Evolutionary conservation across 108 stramenopile genomes (phyloP), one percentile per base, ranked within the genome.

Genomic region (Aurantiochytrium sp.): DNA sequence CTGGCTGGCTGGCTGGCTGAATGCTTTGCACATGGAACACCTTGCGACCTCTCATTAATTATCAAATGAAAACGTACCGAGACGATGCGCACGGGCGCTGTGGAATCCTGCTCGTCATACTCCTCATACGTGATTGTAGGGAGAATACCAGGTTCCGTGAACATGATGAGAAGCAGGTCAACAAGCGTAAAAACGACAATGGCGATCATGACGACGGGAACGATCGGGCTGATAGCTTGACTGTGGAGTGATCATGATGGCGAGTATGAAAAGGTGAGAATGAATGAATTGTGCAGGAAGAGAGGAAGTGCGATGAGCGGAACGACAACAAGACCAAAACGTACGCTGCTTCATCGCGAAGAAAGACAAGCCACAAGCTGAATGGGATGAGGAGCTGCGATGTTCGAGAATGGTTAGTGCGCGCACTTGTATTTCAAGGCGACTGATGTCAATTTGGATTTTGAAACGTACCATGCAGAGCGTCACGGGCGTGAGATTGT

Each of bases 71-170:
- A 57, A 83, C 76, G 19, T 83, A 83, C 76, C n/a, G 76, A 83
- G n/a, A 83, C 51, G 49, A 83, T 83, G 45, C 76, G 76, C 19
- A 53, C 45, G 18, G 76, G 76, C 6, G 49, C 10, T 19, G 44
- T 53, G n/a, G 49, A 45, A 23, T 83, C 51, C 51, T 53, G 43
- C 28, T 83, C 76, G 45, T 83, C 23, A 23, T 83, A 83, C 23
- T 83, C 76, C 49, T 83, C 76, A 23, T 45, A 53, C 19, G 76
- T 83, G 4, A 83, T 4, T 6, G 76, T 83, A 19, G 76, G 76
- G 28, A 83, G 76, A 35, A 83, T 83, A 23, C 76, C 76, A 6
- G 76, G 76, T 35, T 83, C 76, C 19, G 76, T 83, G n/a, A 83
- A 53, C 76, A 83, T 83, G 76, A 53, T 35, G 51, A 53, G 49